phyloP scores from a whole-genome alignment of 768 basidiomycete genomes.

The Hypsizygus marmoreus region DNA sequence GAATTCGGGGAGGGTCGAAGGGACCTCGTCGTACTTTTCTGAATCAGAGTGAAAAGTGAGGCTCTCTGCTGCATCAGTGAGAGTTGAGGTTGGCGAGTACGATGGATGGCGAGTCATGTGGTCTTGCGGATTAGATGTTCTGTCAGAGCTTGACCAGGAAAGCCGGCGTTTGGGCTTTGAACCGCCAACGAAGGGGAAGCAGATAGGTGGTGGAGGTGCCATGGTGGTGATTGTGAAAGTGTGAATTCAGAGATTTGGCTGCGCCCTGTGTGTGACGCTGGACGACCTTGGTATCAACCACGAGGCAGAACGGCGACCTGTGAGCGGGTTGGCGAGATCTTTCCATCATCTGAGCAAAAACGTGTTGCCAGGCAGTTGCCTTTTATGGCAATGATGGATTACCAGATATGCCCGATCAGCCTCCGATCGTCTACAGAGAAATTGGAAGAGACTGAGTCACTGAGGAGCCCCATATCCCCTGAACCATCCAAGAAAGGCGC shows the following conservation, averaged over 20 bases:
- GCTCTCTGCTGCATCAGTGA: constrained; percentile 45
- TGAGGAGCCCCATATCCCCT: neutral
- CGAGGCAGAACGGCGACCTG: constrained; percentile 16
- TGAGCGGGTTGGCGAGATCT: constrained; percentile 8
- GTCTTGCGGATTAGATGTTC: constrained; percentile 23
- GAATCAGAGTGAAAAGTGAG: constrained; percentile 64
- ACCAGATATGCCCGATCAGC: constrained; percentile 12
- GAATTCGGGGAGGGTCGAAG: constrained; percentile 32
- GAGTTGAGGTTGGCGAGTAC: constrained; percentile 44
- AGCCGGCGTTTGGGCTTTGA: constrained; percentile 48
- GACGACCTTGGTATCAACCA: constrained; percentile 6
- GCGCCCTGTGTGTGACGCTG: neutral
- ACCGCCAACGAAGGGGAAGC: constrained; percentile 56
- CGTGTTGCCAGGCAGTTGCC: constrained; percentile 16
- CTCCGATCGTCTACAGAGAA: neutral
- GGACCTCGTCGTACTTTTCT: constrained; percentile 56
- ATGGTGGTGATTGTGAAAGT: constrained; percentile 37
- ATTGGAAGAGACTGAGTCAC: neutral
- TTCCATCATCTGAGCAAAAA: constrained; percentile 16
- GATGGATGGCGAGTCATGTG: constrained; percentile 43
- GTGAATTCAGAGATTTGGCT: neutral
- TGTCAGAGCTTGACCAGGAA: constrained; percentile 47
- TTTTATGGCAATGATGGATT: constrained; percentile 12
- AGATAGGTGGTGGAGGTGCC: constrained; percentile 59
- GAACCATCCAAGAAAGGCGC: neutral